Conservation (phyloP, 768 basidiomycete species). For the Naematelia aurantialba region DNA sequence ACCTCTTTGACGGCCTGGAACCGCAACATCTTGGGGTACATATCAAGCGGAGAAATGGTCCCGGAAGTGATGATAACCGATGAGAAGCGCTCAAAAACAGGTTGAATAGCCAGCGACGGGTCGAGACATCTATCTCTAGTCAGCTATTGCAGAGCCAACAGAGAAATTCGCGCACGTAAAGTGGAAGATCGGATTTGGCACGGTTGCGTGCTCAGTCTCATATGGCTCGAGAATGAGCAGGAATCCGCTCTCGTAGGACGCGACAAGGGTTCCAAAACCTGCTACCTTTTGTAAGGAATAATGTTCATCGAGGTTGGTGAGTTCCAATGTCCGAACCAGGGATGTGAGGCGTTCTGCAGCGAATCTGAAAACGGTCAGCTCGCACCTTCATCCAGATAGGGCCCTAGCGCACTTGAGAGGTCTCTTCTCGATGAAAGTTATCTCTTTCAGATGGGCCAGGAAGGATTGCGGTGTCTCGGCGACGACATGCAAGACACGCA, state of each 20-base stretch:
- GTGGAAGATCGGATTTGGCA: constrained; percentile 97
- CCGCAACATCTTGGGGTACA: constrained; percentile 99
- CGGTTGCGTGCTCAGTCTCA: constrained; percentile 96
- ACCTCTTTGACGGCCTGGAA: constrained; percentile 96
- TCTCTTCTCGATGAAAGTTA: constrained; percentile 93
- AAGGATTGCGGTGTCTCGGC: constrained; percentile 97
- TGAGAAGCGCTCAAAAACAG: constrained; percentile 96
- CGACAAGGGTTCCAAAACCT: constrained; percentile 88
- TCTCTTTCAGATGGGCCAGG: constrained; percentile 95
- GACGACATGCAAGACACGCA: constrained; percentile 98
- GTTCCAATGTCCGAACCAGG: constrained; percentile 82
- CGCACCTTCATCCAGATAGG: neutral
- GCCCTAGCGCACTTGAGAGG: constrained; percentile 67
- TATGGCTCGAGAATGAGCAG: constrained; percentile 95
- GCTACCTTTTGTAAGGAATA: constrained; percentile 91
- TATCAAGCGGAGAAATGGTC: constrained; percentile 95
- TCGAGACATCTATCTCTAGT: constrained; percentile 74
- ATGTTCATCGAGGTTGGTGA: constrained; percentile 86
- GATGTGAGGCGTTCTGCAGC: constrained; percentile 95
- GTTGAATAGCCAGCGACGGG: constrained; percentile 93
- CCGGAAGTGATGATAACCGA: constrained; percentile 98
- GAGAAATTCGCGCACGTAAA: constrained; percentile 64
- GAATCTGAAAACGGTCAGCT: constrained; percentile 60
- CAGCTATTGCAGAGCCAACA: neutral
- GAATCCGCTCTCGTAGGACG: constrained; percentile 98